Conservation (phyloP, 169 alveolate species). For the Cryptosporidium viatorum region DNA sequence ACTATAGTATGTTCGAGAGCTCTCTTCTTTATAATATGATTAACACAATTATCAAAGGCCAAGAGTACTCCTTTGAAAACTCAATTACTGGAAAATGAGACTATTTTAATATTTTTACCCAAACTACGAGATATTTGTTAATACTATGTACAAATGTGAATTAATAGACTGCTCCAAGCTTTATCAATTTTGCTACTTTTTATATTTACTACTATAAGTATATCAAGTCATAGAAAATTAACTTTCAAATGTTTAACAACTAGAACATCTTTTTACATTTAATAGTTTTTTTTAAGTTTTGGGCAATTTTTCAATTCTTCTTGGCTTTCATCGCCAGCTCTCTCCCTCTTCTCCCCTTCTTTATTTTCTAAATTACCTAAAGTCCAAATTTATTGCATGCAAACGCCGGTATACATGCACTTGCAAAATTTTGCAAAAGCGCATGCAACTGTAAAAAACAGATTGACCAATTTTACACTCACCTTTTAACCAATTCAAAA, state of each 20-base stretch:
- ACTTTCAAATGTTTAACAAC: neutral
- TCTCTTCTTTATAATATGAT: slow-evolving; percentile 38
- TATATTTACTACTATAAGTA: neutral
- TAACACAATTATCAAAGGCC: slow-evolving; percentile 19
- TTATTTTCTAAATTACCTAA: neutral
- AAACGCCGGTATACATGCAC: slow-evolving; percentile 27
- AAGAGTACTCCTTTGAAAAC: neutral
- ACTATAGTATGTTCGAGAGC: slow-evolving; percentile 32
- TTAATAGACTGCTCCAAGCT: neutral
- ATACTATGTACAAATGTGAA: neutral
- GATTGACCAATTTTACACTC: neutral
- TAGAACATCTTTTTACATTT: neutral
- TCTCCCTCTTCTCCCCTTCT: neutral
- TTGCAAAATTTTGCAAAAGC: neutral
- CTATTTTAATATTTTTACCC: neutral
- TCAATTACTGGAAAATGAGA: neutral
- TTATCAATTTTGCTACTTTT: neutral
- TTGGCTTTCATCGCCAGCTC: neutral
- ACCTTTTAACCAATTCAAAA: slow-evolving; percentile 34
- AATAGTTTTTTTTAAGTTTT: neutral
- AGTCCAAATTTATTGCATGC: slow-evolving; percentile 12
- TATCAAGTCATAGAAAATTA: neutral
- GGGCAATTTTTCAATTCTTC: neutral
- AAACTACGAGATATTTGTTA: too few relatives aligned
- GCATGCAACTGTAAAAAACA: neutral